These are phyloP conservation scores for Trametes sanguinea DNA, from an alignment of 768 basidiomycete species.

Conservation along the genomic window DNA sequence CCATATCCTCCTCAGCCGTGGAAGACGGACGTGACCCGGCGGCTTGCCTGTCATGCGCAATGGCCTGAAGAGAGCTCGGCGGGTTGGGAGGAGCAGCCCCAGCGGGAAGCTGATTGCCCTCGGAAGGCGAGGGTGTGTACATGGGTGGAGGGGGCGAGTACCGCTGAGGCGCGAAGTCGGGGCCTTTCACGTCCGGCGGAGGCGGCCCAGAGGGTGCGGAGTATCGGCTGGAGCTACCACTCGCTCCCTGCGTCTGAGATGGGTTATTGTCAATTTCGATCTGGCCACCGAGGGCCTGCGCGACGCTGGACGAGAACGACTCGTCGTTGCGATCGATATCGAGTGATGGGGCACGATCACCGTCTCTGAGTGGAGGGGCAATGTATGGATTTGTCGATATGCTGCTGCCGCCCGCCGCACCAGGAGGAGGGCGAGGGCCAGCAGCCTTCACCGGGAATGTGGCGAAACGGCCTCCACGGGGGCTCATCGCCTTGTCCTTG, in stretches of 20 bases:
- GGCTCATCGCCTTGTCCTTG: slow-evolving; percentile 6
- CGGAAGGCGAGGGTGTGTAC: slow-evolving; percentile 35
- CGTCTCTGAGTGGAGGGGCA: slow-evolving; percentile 23
- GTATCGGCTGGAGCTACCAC: slow-evolving; percentile 1
- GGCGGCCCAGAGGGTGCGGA: not conserved
- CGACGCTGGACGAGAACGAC: slow-evolving; percentile 42
- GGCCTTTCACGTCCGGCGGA: slow-evolving; percentile 7
- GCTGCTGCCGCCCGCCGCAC: slow-evolving; percentile 2
- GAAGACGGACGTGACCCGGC: slow-evolving; percentile 16
- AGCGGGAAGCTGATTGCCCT: slow-evolving; percentile 40
- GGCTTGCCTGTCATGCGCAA: not conserved
- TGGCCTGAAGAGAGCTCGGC: slow-evolving; percentile 5
- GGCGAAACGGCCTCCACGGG: slow-evolving; percentile 55
- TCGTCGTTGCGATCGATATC: slow-evolving; percentile 26
- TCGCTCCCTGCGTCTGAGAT: not conserved
- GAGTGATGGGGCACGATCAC: slow-evolving; percentile 34
- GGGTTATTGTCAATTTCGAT: slow-evolving; percentile 5
- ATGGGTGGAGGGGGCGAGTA: slow-evolving; percentile 39
- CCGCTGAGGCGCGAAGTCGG: slow-evolving; percentile 15
- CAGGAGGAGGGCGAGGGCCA: slow-evolving; percentile 27
- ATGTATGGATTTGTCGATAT: slow-evolving; percentile 17
- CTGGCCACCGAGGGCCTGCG: slow-evolving; percentile 36
- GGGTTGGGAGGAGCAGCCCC: slow-evolving; percentile 42
- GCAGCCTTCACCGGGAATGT: slow-evolving; percentile 61
- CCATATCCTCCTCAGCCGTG: slow-evolving; percentile 26